Evolutionary conservation across 2,329 filamentous ascomycete genomes (phyloP), one percentile per base, ranked within the genome.

Genomic region (Biscogniauxia sp.): DNA sequence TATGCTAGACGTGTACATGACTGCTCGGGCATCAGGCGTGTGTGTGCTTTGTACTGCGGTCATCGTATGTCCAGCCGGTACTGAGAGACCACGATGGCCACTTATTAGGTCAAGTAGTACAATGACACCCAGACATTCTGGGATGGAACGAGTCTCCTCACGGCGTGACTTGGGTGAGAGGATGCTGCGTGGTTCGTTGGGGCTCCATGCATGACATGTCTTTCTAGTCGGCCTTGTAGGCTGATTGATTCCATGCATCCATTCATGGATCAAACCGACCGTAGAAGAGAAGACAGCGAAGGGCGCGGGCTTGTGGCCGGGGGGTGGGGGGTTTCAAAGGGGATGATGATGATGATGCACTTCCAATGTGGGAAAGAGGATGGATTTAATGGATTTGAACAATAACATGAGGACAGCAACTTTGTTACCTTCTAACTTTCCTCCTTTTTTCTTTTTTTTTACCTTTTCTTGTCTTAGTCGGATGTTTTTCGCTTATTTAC

Each of bases 61-160:
- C 54, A 58, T 59, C 52, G 59, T 59, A 64, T 63, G 51, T 54
- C 58, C 56, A 57, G 55, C 64, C 64, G 62, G 49, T 54, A 66
- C 62, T 54, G 25, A 37, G 32, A 55, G 53, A 58, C 51, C 32
- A 55, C 41, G 60, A 53, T 53, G 32, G 53, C 51, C 55, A 60
- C 56, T 45, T n/a, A 54, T 32, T 57, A 61, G 57, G 49, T 61
- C 58, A 50, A 61, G 62, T 64, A 58, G 60, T 56, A 64, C 64
- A 64, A 61, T 45, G 49, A 54, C 57, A 58, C 54, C 57, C 51
- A 54, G 57, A 52, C 61, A 28, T 32, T 54, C 20, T n/a, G 9
- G 53, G 25, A 32, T 54, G 53, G 25, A 54, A 54, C 37, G 15
- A 45, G 17, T 45, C 37, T 45, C 37, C 37, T 17, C 17, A 6